Conservation (phyloP, 305 asterid species). For the Fraxinus nigra region DNA sequence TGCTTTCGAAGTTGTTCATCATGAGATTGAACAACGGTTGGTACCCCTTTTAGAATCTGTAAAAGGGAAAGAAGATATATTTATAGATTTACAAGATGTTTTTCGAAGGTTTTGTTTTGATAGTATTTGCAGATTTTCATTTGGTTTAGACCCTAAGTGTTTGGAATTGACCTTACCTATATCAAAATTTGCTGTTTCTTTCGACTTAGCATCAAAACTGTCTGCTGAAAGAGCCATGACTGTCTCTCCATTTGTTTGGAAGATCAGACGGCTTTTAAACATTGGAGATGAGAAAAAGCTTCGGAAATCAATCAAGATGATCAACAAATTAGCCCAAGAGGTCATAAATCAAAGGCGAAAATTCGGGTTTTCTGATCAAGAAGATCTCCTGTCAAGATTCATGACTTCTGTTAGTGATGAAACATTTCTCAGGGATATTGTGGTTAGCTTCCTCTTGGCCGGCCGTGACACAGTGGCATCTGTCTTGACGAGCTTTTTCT, state of each 20-base stretch:
- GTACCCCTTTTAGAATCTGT: constrained; percentile 22
- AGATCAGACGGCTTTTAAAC: constrained; percentile 25
- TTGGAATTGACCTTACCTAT: constrained; percentile 26
- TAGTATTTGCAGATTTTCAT: constrained; percentile 34
- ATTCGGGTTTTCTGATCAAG: constrained; percentile 19
- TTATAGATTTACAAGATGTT: constrained; percentile 36
- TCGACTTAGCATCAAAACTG: constrained; percentile 33
- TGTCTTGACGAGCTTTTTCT: constrained; percentile 29
- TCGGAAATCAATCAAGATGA: constrained; percentile 23
- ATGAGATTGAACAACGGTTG: neutral
- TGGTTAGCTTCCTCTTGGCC: constrained; percentile 35
- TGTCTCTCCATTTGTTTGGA: constrained; percentile 31
- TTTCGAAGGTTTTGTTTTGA: constrained; percentile 34
- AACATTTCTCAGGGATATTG: constrained; percentile 30
- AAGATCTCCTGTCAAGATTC: constrained; percentile 35
- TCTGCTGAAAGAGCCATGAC: constrained; percentile 36
- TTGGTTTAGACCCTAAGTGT: constrained; percentile 37
- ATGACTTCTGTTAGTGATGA: constrained; percentile 28
- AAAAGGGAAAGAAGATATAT: neutral
- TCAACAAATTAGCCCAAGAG: constrained; percentile 27
- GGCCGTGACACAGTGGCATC: constrained; percentile 36
- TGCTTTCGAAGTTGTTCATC: constrained; percentile 26
- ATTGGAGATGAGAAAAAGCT: constrained; percentile 32
- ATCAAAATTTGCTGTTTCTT: constrained; percentile 27
- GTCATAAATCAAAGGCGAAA: constrained; percentile 25